phyloP scores from a whole-genome alignment of 345 rosid genomes.

The Camelina neglecta region DNA sequence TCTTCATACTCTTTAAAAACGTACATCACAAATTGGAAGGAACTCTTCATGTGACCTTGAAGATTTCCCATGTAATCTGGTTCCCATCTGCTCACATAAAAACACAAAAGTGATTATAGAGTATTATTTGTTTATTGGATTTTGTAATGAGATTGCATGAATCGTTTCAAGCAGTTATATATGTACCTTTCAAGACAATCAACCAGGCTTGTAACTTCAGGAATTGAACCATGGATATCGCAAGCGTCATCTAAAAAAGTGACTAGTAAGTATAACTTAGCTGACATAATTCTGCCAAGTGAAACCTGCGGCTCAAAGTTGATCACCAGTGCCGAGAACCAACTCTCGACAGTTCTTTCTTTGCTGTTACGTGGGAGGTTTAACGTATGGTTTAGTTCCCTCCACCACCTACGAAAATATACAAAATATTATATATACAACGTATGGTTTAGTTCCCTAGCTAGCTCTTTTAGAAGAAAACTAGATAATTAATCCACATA shows the following conservation, averaged over 20 bases:
- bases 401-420: slow-evolving; percentile 29
- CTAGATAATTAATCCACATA: not conserved
- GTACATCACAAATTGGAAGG: slow-evolving; percentile 20
- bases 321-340: slow-evolving; percentile 2
- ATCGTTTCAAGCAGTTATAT: not conserved
- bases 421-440: not conserved
- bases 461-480: not conserved
- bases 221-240: slow-evolving; percentile 24
- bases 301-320: slow-evolving; percentile 30
- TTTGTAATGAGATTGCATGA: not conserved
- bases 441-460: not conserved
- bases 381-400: not conserved
- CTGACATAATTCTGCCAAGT: slow-evolving; percentile 29
- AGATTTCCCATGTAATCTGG: slow-evolving; percentile 28
- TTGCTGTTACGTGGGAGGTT: not conserved
- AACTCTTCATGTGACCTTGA: slow-evolving; percentile 18
- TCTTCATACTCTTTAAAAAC: slow-evolving; percentile 29
- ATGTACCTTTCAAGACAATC: slow-evolving; percentile 28
- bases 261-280: slow-evolving; percentile 10
- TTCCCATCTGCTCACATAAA: slow-evolving; percentile 20
- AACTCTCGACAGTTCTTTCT: slow-evolving; percentile 21
- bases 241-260: slow-evolving; percentile 27
- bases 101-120: not conserved
- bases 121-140: not conserved
- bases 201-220: slow-evolving; percentile 2